Evolutionary conservation across 2,329 filamentous ascomycete genomes (phyloP).

Genomic region (Epichloe festucae): DNA sequence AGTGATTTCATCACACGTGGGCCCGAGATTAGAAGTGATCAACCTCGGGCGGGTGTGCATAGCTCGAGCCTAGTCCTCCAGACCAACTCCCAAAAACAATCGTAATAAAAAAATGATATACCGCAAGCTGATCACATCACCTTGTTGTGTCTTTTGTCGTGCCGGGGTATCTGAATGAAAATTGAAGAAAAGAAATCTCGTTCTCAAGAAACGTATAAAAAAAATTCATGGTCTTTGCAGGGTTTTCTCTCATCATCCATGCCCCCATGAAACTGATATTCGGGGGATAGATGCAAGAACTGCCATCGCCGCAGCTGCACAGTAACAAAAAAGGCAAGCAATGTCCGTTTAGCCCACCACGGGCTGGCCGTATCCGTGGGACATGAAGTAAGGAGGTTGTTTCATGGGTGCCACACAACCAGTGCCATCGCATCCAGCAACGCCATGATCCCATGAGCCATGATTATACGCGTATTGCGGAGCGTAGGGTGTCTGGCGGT

Average conservation of each 20-base stretch:
- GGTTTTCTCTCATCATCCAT: conserved; percentile 4
- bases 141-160: conserved; percentile 22
- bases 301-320: neutral
- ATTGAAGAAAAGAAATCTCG: conserved; percentile 19
- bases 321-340: too few relatives aligned
- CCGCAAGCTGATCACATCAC: conserved; percentile 12
- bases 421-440: conserved; percentile 36
- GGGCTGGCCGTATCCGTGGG: conserved; percentile 38
- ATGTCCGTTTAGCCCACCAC: conserved; percentile 35
- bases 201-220: conserved; percentile 17
- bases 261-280: neutral
- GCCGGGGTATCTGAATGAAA: conserved; percentile 26
- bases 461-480: conserved; percentile 33
- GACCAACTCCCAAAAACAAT: neutral
- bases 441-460: conserved; percentile 37
- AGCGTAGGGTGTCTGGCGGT: conserved; percentile 28
- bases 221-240: conserved; percentile 23
- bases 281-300: neutral
- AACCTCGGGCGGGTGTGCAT: neutral
- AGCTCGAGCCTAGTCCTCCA: neutral
- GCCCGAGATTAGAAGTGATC: neutral
- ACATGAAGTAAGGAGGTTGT: conserved; percentile 33
- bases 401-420: conserved; percentile 34
- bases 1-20: neutral
- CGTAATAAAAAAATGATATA: conserved; percentile 10